These are phyloP conservation scores for Candida patagonica DNA, from an alignment of 805 yeast genomes.

Conservation along the genomic window DNA sequence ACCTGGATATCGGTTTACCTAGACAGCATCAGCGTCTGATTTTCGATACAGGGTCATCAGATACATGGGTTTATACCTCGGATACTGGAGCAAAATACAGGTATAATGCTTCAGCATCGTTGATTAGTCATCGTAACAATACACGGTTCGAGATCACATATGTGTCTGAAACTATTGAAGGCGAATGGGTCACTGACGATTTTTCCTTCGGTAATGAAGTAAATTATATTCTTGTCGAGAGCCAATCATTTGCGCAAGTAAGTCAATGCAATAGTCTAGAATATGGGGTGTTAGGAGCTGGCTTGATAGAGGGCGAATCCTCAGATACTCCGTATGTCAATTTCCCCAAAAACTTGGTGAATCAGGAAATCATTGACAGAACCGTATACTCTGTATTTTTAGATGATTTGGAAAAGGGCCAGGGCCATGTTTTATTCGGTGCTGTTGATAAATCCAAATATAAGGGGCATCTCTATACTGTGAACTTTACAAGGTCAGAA, in stretches of 20 bases:
- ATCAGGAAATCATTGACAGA: constrained; percentile 44
- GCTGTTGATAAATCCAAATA: constrained; percentile 37
- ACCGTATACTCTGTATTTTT: constrained; percentile 55
- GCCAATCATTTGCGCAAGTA: constrained; percentile 14
- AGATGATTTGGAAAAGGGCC: constrained; percentile 27
- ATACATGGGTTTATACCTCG: constrained; percentile 36
- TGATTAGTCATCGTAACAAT: too few species aligned
- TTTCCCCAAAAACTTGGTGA: constrained; percentile 48
- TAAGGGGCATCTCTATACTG: constrained; percentile 31
- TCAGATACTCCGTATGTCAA: constrained; percentile 48
- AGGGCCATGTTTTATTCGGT: constrained; percentile 34
- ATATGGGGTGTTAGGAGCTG: constrained; percentile 21
- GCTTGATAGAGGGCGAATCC: constrained; percentile 19
- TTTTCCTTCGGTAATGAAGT: constrained; percentile 40
- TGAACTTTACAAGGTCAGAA: constrained; percentile 32
- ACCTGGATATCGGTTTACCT: constrained; percentile 34
- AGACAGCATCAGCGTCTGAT: constrained; percentile 32
- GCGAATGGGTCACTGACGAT: constrained; percentile 52
- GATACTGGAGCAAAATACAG: constrained; percentile 20
- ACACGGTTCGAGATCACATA: constrained; percentile 19
- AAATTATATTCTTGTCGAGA: constrained; percentile 35
- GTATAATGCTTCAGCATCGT: too few species aligned
- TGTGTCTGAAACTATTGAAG: constrained; percentile 34
- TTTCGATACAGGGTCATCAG: constrained; percentile 43
- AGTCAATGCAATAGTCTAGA: not conserved